Percentiles rank a stretch among this genome's conserved stretches.
These are phyloP conservation scores for Sporothrix mexicana DNA, from an alignment of 2,329 filamentous ascomycete genomes.

Conservation along the genomic window DNA sequence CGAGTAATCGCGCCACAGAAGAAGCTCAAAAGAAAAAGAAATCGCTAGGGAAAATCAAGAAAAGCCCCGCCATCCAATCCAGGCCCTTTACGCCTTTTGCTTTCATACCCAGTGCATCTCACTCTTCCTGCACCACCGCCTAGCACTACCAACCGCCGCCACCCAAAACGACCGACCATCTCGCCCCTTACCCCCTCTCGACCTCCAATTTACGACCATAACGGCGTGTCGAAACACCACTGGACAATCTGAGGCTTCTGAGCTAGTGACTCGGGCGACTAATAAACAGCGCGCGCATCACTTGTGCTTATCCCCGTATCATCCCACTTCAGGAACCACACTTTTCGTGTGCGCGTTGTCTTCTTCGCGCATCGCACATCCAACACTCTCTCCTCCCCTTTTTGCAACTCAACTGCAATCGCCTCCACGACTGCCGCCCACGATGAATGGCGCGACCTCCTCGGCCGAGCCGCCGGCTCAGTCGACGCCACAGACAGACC, in stretches of 20 bases:
- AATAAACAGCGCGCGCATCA: conserved; percentile 31
- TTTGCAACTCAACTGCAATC: conserved; percentile 3
- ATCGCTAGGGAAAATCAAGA: conserved; percentile 5
- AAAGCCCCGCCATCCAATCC: conserved; percentile 29
- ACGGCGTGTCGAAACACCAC: conserved; percentile 14
- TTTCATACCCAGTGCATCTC: neutral
- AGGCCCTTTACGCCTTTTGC: neutral
- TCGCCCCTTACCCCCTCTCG: neutral
- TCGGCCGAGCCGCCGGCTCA: conserved; percentile 30
- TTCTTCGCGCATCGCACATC: conserved; percentile 1
- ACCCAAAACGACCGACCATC: neutral
- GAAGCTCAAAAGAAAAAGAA: neutral
- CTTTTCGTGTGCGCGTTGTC: conserved; percentile 21
- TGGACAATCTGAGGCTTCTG: conserved; percentile 1
- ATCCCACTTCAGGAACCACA: conserved; percentile 24
- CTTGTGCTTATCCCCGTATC: conserved; percentile 18
- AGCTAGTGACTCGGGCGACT: conserved; percentile 26
- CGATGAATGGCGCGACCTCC: conserved; percentile 37
- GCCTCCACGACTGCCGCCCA: conserved; percentile 24
- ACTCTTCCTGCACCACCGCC: neutral
- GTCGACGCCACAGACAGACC: conserved; percentile 25
- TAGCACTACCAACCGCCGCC: neutral
- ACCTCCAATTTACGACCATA: conserved; percentile 18
- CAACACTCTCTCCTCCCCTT: neutral
- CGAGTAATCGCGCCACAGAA: conserved; percentile 21